Base-by-base conservation (phyloP, 805 yeast genomes). In the Sungouiozyma intestinalis region DNA sequence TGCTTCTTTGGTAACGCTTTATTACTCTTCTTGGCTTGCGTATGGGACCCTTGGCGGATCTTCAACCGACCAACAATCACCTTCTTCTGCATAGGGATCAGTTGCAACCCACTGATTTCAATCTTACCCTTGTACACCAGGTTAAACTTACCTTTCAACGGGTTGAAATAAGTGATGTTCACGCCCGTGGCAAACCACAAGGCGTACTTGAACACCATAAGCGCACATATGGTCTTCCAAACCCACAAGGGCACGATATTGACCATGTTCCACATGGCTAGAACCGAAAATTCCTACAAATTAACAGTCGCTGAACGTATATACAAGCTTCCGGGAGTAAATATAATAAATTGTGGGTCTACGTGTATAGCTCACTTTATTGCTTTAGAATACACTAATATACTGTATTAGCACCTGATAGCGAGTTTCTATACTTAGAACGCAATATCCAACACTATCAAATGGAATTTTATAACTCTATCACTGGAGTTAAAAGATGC, bases 121-220 rank as follows among this genome's bases (percentile, higher is more conserved):
- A 48, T 16, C 9, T 40, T 44, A 40, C 46, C 47, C 20, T 45
- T 46, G 16, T 46, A 42, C 3, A 33, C 24, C 8, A 57, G 32
- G 7, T 48, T 36, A 13, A 54, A 31, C 39, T 48, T 48, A 2
- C 48, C 38, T 33, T 43, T 50, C n/a, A 54, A 27, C 16, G 59
- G 57, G 34, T 57, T 52, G 34, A 54, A 40, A 38, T 44, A 48
- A 6, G 34, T 31, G n/a, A 51, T 42, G 6, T 51, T 44, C 3
- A 51, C 9, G 2, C 58, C 59, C 3, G 43, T 40, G 3, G 32
- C 16, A 2, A 32, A 3, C 17, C 15, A 29, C 14, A 40, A 14
- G 13, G 16, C 4, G n/a, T 18, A 40, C 32, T 36, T 40, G 3
- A 31, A 13, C 14, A 33, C 15, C 4, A 40, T 4, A 4, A 21